Evolutionary conservation across 176 grass and related monocot genomes (phyloP), one percentile per base, ranked within the genome.

Genomic region (Hsuehochloa calcarea): DNA sequence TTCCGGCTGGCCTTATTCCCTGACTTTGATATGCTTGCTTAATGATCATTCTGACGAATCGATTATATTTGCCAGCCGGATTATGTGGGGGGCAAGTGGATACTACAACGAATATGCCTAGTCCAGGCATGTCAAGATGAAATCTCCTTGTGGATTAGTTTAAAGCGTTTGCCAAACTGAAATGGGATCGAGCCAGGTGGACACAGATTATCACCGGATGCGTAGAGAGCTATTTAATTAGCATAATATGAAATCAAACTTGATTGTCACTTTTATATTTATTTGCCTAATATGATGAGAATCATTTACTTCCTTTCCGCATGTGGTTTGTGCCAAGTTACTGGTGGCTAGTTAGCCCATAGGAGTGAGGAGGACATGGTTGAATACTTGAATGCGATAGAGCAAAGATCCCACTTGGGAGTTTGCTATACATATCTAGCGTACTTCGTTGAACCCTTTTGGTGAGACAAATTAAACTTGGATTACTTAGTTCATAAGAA

Each of bases 401-500:
- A 55, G 39, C 59, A 49, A 65, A 78, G 86, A 67, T 83, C 46
- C 47, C 50, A 78, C 27, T 60, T 72, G 66, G 26, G 25, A 27
- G 19, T 37, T 84, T 66, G 3, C 35, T 29, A 17, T 27, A 60
- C 13, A 10, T 56, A 45, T 65, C 19, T 52, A 15, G 47, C 7
- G 27, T 14, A 41, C 84, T 83, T 82, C 38, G 68, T 62, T 86
- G 84, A 66, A 67, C 38, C 10, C 50, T 78, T 81, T 63, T 66
- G n/a, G 20, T 34, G 59, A 59, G 2, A 20, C 59, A 10, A 60
- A 8, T 17, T 41, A 83, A 19, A 9, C 16, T 73, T n/a, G 6
- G 66, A 47, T 83, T 51, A 12, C 84, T 79, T 90, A 59, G 27
- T 19, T 79, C 16, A 0, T 83, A 74, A 87, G 79, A 31, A 82